These are phyloP conservation scores for Linum tenue DNA, from an alignment of 345 rosid genomes.

Conservation along the genomic window DNA sequence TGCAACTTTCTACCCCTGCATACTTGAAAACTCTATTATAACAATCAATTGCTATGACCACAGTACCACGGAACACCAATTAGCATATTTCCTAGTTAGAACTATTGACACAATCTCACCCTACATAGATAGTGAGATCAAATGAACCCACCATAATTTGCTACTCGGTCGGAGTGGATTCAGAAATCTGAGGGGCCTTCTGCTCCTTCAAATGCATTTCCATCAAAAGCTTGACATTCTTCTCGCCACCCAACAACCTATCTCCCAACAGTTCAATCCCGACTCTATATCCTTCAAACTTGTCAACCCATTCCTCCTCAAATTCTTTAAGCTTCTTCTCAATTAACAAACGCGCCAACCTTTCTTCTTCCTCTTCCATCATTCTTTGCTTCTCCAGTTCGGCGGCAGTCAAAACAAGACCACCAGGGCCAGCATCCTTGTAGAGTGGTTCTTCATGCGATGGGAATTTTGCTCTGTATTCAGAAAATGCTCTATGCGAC, in stretches of 20 bases:
- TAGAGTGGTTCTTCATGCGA: constrained; percentile 56
- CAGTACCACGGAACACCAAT: too few species aligned
- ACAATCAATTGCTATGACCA: too few species aligned
- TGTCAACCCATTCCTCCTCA: constrained; percentile 28
- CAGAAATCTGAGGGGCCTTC: background rate
- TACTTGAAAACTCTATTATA: too few species aligned
- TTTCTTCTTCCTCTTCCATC: constrained; percentile 69
- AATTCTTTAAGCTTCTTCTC: constrained; percentile 49
- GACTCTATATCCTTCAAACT: constrained; percentile 26
- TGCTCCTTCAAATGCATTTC: background rate
- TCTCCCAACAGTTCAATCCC: constrained; percentile 20
- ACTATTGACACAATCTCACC: too few species aligned
- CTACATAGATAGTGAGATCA: too few species aligned
- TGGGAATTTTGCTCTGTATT: constrained; percentile 48
- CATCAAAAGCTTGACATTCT: constrained; percentile 6
- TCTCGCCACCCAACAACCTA: constrained; percentile 34
- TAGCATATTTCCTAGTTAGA: too few species aligned
- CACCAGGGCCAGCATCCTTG: constrained; percentile 68
- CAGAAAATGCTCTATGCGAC: constrained; percentile 45
- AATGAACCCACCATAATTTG: too few species aligned
- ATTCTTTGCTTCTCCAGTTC: constrained; percentile 60
- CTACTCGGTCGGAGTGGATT: background rate
- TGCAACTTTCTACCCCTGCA: too few species aligned
- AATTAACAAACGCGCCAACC: constrained; percentile 20
- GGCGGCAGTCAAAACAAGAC: constrained; percentile 55